Conservation (phyloP, 2,329 filamentous ascomycete genomes). For the Hyphodiscus sp. region DNA sequence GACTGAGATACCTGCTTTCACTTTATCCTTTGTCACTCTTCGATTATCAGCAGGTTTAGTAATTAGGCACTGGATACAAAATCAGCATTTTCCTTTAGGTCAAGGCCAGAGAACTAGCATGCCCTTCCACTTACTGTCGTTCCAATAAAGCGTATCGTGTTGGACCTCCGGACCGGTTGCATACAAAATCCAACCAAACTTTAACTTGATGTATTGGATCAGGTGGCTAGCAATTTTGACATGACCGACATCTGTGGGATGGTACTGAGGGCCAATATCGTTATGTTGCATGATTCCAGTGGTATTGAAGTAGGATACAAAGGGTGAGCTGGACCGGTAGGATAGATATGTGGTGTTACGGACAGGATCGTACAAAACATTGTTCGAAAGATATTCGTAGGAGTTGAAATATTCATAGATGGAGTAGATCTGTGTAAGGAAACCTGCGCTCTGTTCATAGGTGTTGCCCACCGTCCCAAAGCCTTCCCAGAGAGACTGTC, state of each 20-base stretch:
- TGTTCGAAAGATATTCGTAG: slow-evolving; percentile 35
- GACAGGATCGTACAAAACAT: slow-evolving; percentile 35
- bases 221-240: slow-evolving; percentile 55
- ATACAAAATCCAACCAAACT: slow-evolving; percentile 49
- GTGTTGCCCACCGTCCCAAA: slow-evolving; percentile 45
- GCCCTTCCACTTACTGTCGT: slow-evolving; percentile 28
- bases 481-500: slow-evolving; percentile 46
- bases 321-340: slow-evolving; percentile 31
- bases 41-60: neutral
- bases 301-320: slow-evolving; percentile 56
- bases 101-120: neutral
- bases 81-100: neutral
- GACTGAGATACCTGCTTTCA: too few relatives aligned
- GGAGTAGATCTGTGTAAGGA: slow-evolving; percentile 42
- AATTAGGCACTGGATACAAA: neutral
- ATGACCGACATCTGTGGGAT: slow-evolving; percentile 55
- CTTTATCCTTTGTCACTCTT: neutral
- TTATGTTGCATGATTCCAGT: slow-evolving; percentile 56
- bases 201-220: slow-evolving; percentile 49
- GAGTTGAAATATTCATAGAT: slow-evolving; percentile 48
- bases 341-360: slow-evolving; percentile 33
- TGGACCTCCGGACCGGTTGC: slow-evolving; percentile 48
- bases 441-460: slow-evolving; percentile 41
- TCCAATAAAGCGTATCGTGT: slow-evolving; percentile 46
- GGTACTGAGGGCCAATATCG: slow-evolving; percentile 51